phyloP scores from a whole-genome alignment of 2,329 filamentous ascomycete genomes.

The Penicillium janthinellum region DNA sequence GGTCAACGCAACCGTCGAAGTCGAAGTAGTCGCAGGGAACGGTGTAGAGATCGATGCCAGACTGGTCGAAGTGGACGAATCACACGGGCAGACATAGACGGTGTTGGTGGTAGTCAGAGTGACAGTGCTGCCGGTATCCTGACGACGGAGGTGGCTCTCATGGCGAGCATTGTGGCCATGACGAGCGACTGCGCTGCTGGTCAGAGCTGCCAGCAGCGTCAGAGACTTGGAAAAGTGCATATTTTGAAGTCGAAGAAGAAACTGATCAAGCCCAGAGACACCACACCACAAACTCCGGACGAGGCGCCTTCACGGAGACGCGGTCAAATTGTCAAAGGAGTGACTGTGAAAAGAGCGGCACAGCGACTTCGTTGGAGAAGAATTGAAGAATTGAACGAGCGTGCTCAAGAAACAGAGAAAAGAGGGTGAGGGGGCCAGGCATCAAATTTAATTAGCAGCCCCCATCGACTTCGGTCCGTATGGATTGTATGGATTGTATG shows the following conservation, averaged over 20 bases:
- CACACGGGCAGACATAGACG: slow-evolving; percentile 14
- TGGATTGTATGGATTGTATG: slow-evolving; percentile 1
- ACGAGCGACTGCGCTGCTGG: slow-evolving; percentile 27
- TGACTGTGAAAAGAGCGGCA: not conserved
- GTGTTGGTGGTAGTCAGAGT: slow-evolving; percentile 16
- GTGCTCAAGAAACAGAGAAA: not conserved
- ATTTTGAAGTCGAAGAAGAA: not conserved
- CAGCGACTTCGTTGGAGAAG: not conserved
- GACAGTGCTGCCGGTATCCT: slow-evolving; percentile 5
- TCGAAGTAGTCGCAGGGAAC: not conserved
- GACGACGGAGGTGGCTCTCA: slow-evolving; percentile 20
- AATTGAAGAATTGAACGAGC: not conserved
- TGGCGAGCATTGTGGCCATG: slow-evolving; percentile 16
- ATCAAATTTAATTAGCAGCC: not conserved
- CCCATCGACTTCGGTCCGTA: no score
- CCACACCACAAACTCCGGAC: not conserved
- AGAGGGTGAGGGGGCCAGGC: not conserved
- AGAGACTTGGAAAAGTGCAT: slow-evolving; percentile 4
- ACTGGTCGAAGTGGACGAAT: slow-evolving; percentile 5
- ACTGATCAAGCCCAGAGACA: not conserved
- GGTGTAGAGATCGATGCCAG: not conserved
- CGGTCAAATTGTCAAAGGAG: not conserved
- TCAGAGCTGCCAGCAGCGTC: slow-evolving; percentile 34
- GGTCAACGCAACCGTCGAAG: not conserved
- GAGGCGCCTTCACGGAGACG: not conserved